phyloP scores from a whole-genome alignment of 2,329 filamentous ascomycete species.

The Aspergillus luchuensis region DNA sequence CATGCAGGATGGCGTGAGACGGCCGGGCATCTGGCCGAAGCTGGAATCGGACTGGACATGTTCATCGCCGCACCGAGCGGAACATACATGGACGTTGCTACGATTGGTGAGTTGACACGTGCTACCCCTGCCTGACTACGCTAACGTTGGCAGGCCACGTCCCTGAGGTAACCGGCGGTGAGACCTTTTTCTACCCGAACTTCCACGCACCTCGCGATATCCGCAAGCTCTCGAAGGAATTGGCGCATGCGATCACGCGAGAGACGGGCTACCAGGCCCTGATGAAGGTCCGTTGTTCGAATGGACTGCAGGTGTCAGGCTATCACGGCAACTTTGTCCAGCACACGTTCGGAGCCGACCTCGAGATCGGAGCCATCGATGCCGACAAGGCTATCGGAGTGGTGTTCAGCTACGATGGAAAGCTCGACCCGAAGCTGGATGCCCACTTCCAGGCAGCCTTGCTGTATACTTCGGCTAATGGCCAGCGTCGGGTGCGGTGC shows the following conservation, averaged over 20 bases:
- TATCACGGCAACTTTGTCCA: slow-evolving; percentile 98
- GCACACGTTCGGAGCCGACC: slow-evolving; percentile 89
- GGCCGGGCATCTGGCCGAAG: slow-evolving; percentile 82
- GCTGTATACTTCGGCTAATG: slow-evolving; percentile 87
- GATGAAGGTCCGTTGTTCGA: slow-evolving; percentile 98
- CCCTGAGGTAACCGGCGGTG: slow-evolving; percentile 85
- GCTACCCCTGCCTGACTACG: background rate
- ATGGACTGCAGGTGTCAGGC: slow-evolving; percentile 86
- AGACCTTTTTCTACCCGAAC: slow-evolving; percentile 96
- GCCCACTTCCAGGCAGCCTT: slow-evolving; percentile 96
- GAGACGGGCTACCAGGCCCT: slow-evolving; percentile 94
- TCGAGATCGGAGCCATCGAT: slow-evolving; percentile 90
- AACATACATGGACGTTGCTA: slow-evolving; percentile 89
- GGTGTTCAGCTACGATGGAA: slow-evolving; percentile 92
- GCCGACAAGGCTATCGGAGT: slow-evolving; percentile 91
- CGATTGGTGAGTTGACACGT: slow-evolving; percentile 65
- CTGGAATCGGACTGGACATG: slow-evolving; percentile 87
- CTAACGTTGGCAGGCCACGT: slow-evolving; percentile 65
- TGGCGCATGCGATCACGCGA: slow-evolving; percentile 80
- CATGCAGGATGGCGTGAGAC: slow-evolving; percentile 84
- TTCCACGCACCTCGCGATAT: slow-evolving; percentile 86
- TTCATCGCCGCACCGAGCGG: slow-evolving; percentile 90
- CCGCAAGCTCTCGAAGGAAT: slow-evolving; percentile 78
- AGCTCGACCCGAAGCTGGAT: slow-evolving; percentile 94
- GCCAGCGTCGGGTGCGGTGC: slow-evolving; percentile 87